Conservation (phyloP, 306 rosid species). For the Begonia loranthoides region DNA sequence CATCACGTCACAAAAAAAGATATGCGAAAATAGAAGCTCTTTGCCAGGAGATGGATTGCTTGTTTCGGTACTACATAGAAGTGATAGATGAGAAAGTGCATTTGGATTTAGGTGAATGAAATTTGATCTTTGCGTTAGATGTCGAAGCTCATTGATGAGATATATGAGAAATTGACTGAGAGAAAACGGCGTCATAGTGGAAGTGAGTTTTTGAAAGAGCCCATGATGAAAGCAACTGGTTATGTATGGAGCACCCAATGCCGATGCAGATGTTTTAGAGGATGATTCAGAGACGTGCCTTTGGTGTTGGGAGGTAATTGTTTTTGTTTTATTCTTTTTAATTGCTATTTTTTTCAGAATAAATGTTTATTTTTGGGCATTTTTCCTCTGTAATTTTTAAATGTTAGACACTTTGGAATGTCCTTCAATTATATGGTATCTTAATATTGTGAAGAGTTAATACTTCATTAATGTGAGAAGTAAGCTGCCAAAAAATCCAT, state of each 20-base stretch:
- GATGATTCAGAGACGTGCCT: constrained; percentile 59
- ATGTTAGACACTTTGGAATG: too few species aligned
- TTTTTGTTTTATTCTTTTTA: too few species aligned
- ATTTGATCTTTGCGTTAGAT: constrained; percentile 25
- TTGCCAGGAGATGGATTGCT: constrained; percentile 35
- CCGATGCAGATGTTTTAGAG: constrained; percentile 80
- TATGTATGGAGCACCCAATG: constrained; percentile 60
- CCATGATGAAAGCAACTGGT: constrained; percentile 52
- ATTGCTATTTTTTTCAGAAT: too few species aligned
- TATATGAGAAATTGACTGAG: constrained; percentile 23
- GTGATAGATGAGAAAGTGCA: constrained; percentile 22
- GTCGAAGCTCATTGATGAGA: constrained; percentile 57
- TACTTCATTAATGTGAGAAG: too few species aligned
- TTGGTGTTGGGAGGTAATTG: constrained; percentile 96
- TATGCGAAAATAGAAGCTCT: constrained; percentile 24
- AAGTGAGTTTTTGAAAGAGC: constrained; percentile 29
- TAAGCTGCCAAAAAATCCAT: constrained; percentile 65
- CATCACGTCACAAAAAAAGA: constrained; percentile 38
- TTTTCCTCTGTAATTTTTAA: too few species aligned
- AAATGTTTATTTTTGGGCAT: too few species aligned
- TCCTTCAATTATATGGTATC: too few species aligned
- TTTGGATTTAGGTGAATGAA: constrained; percentile 23
- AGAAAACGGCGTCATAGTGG: constrained; percentile 11
- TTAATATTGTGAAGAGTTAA: too few species aligned
- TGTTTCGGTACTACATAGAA: constrained; percentile 46